These are phyloP conservation scores for Trichoderma gracile DNA, from an alignment of 2,329 filamentous ascomycete genomes.

Conservation along the genomic window DNA sequence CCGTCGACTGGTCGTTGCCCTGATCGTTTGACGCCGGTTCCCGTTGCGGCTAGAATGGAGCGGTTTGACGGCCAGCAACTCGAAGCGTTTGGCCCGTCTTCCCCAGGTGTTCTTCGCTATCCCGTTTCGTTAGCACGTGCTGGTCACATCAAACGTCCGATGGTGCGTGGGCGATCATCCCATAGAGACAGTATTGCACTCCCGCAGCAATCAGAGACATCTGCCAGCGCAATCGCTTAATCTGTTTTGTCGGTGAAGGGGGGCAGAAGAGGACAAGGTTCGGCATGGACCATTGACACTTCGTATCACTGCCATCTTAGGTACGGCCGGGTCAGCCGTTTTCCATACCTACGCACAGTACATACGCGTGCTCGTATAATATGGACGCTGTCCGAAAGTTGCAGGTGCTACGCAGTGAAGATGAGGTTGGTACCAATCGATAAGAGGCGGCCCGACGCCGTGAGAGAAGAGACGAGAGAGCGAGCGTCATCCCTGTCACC, in stretches of 20 bases:
- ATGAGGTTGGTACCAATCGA: slow-evolving; percentile 1
- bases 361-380: neutral
- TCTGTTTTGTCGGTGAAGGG: slow-evolving; percentile 11
- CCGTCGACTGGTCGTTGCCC: slow-evolving; percentile 13
- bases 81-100: neutral
- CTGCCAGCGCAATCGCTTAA: slow-evolving; percentile 8
- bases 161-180: slow-evolving; percentile 4
- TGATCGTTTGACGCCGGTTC: slow-evolving; percentile 18
- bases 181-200: slow-evolving; percentile 16
- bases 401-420: neutral
- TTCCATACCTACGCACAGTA: too few relatives aligned
- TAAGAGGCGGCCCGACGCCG: neutral
- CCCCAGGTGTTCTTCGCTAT: slow-evolving; percentile 13
- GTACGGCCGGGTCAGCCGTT: slow-evolving; percentile 10
- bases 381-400: slow-evolving; percentile 3
- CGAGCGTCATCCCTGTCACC: neutral
- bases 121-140: slow-evolving; percentile 17
- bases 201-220: neutral
- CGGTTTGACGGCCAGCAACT: slow-evolving; percentile 2
- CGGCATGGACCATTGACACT: neutral
- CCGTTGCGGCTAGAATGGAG: slow-evolving; percentile 14
- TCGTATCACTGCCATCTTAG: slow-evolving; percentile 6
- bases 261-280: neutral
- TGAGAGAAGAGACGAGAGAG: neutral
- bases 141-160: neutral